Conservation (phyloP, 2,329 filamentous ascomycete species). For the Colletotrichum cordylinicola region DNA sequence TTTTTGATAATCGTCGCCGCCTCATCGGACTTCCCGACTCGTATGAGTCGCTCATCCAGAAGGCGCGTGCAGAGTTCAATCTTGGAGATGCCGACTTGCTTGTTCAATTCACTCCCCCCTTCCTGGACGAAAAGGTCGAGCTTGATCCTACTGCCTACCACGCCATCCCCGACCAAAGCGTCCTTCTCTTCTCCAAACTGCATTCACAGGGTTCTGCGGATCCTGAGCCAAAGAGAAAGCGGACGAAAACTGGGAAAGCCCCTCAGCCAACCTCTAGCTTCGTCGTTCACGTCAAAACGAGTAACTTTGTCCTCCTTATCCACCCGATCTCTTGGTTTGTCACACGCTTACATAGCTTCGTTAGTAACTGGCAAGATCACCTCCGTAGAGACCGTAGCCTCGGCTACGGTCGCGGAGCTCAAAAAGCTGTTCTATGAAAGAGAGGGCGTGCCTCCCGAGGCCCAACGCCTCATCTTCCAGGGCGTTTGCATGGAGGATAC, state of each 20-base stretch:
- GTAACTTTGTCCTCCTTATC: not conserved
- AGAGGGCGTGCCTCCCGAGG: not conserved
- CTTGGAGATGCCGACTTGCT: not conserved
- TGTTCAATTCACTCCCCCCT: not conserved
- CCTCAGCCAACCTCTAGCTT: not conserved
- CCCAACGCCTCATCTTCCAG: not conserved
- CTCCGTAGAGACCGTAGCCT: not conserved
- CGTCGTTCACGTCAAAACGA: not conserved
- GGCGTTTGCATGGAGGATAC: rapidly evolving
- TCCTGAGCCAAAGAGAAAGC: not conserved
- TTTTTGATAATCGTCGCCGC: not conserved
- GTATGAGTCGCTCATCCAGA: not conserved
- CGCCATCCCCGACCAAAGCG: not conserved
- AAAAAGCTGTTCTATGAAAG: not conserved
- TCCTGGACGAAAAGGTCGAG: not conserved
- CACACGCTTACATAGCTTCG: not conserved
- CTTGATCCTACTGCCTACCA: not conserved
- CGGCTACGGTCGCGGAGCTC: not conserved
- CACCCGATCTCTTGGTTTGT: not conserved
- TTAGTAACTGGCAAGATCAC: not conserved
- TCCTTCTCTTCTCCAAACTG: not conserved
- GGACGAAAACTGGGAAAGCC: too few species aligned
- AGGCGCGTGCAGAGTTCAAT: not conserved
- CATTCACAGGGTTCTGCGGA: not conserved
- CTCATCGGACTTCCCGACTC: not conserved